phyloP scores from a whole-genome alignment of 2,329 filamentous ascomycete species.

The Xylaria sp. region DNA sequence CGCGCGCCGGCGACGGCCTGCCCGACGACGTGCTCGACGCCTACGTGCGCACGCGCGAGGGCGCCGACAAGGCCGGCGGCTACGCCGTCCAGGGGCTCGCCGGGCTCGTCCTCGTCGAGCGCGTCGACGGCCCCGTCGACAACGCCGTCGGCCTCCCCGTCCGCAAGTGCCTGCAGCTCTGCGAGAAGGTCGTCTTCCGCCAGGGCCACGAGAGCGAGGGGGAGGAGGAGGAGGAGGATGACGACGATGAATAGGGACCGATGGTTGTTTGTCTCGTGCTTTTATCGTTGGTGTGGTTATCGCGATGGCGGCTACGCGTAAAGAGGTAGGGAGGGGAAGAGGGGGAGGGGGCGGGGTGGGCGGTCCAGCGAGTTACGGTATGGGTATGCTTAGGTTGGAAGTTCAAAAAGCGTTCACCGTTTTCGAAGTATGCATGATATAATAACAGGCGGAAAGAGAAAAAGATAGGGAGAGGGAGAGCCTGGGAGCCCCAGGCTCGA shows the following conservation, averaged over 20 bases:
- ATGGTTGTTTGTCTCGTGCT: too few species aligned
- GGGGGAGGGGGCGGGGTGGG: too few species aligned
- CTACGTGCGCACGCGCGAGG: conserved; percentile 84
- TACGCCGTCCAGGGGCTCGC: conserved; percentile 93
- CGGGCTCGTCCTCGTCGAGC: conserved; percentile 83
- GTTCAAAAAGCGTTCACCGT: too few species aligned
- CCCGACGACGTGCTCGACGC: conserved; percentile 79
- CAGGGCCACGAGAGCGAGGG: conserved; percentile 67
- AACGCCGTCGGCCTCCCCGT: conserved; percentile 93
- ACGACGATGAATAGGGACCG: neutral
- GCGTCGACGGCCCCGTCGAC: conserved; percentile 86
- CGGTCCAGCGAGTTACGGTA: too few species aligned
- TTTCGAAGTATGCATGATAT: too few species aligned
- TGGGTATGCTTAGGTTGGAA: too few species aligned
- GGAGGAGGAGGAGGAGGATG: conserved; percentile 38
- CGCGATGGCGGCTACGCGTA: too few species aligned
- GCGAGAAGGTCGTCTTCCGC: conserved; percentile 83
- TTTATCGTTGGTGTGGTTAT: neutral
- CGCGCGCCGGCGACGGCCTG: conserved; percentile 59
- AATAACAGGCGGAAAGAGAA: too few species aligned
- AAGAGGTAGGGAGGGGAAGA: too few species aligned
- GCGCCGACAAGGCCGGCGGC: conserved; percentile 92
- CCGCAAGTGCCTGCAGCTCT: conserved; percentile 74
- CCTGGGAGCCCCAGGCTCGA: too few species aligned
- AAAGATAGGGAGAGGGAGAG: too few species aligned